Base-by-base conservation (phyloP, 345 rosid genomes). In the Salix arbutifolia region DNA sequence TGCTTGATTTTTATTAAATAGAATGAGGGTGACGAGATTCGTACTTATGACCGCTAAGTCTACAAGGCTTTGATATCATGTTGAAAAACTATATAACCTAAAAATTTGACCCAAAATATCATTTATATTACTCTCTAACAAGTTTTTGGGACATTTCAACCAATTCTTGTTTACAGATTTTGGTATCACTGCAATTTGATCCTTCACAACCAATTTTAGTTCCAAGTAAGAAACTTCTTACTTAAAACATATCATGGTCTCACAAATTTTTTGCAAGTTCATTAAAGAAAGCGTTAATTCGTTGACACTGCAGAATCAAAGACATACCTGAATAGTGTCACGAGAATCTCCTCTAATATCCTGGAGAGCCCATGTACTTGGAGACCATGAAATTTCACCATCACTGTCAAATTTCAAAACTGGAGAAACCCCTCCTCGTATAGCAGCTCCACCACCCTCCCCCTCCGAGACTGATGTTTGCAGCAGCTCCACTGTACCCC, bases 391-490 rank as follows among this genome's bases (percentile, higher is more conserved):
- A 28, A 61, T 65, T 70, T 71, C 79, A 14, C 72, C 84, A 64
- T 85, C 87, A 61, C 76, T 84, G 61, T 77, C 91, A 42, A 84
- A 81, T 64, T 48, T 76, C 67, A 93, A 83, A 61, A 87, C 85
- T 65, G 85, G 75, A 70, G 89, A 89, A 44, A 91, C 86, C 28
- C 99, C 99, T 70, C 97, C 99, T 82, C 83, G 87, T 53, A 93
- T 83, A n/a, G 85, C 81, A 33, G 91, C 87, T 30, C 75, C 85
- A 1, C 88, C 94, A 19, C 87, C 86, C 48, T 87, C 81, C 30
- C 88, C 92, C 79, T 86, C 86, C 11, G 83, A 82, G 33, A 93
- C 97, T 18, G 89, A 84, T 50, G 97, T 91, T 78, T 91, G 97
- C 70, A 95, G 84, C 70, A 91, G 85, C 86, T 95, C 99, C 21